Base-by-base conservation (phyloP, 805 yeast genomes). In the Suhomyces faveliae region DNA sequence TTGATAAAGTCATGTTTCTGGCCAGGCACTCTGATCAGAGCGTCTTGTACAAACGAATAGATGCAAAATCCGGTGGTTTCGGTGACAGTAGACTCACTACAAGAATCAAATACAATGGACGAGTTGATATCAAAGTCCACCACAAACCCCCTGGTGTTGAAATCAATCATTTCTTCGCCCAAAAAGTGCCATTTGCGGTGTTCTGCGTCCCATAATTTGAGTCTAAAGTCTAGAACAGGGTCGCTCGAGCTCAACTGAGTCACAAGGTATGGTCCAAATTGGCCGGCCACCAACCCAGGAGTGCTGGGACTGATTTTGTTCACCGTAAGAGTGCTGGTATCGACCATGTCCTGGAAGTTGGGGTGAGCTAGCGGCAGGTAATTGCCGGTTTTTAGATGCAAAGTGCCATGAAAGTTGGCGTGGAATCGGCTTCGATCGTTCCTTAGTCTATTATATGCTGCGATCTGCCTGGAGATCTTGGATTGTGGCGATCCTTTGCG, bases 131-230 rank as follows among this genome's bases (percentile, higher is more conserved):
- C 37, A 11, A 33, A 33, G 37, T 33, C 37, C 21, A 33, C 37
- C 21, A 33, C 37, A 17, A 15, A 33, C 21, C 37, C 19, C 21
- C 37, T 15, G 21, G 37, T 33, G 21, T 33, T 33, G n/a, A 33
- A 33, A 33, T 33, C 37, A 20, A 33, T 33, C 37, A 33, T 33
- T 15, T 33, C 37, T 33, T 33, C 37, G 37, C 37, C 37, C 37
- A 33, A 13, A 9, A 33, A 33, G 21, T 33, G 37, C 37, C 37
- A 33, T 9, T 33, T 13, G 12, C 7, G 10, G 11, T 17, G 37
- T 12, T 33, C 21, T 10, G 37, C 12, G 7, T 33, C 37, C 37
- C 37, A 33, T 8, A 33, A 7, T 33, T 33, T 33, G 21, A 33
- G 37, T 15, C 37, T 8, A 33, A 9, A 33, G 12, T 33, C 37